Evolutionary conservation across 805 yeast species (phyloP), one percentile per base, ranked within the genome.

Genomic region (Allodekkera sacchari): DNA sequence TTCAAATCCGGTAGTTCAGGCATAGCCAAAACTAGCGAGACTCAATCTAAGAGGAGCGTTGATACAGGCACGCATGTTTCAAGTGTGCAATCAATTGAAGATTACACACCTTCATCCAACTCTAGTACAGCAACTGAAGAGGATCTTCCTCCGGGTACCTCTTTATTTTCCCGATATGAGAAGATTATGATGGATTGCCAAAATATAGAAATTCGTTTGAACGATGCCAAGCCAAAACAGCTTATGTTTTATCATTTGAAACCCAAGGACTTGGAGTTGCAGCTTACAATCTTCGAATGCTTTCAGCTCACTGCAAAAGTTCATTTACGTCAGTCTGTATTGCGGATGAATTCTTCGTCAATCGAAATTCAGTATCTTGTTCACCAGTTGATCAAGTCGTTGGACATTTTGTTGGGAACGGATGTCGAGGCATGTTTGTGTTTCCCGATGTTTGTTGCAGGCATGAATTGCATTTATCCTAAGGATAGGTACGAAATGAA

Each of bases 361-460:
- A 50, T 80, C 31, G 84, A 77, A 38, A 68, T 79, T 27, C 85
- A 77, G 40, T 63, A 68, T 20, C 55, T 82, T 26, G 61, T 69
- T 21, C 63, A 63, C 31, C 76, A 74, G 39, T 57, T 81, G 33
- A 46, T 68, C 17, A 63, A 69, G 32, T 66, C 79, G 35, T 53
- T 83, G 16, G 83, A 78, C 42, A 63, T 71, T 3, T 64, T 82
- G 4, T 47, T 83, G 22, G 83, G 73, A 3, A 64, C 89, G 0
- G 67, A 72, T 1, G 77, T 81, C 26, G 87, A 82, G 45, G 77
- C 83, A 3, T 73, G 80, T 2, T 52, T 82, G 11, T 77, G 82
- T 24, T 83, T 83, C 53, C 94, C 94, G 0, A 53, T 82, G 39
- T 83, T 83, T 48, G 72, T 83, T 14, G 80, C 85, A 2, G 94